These are phyloP conservation scores for Cavenderia fasciculata DNA, from an alignment of 78 protist genomes.

Conservation along the genomic window DNA sequence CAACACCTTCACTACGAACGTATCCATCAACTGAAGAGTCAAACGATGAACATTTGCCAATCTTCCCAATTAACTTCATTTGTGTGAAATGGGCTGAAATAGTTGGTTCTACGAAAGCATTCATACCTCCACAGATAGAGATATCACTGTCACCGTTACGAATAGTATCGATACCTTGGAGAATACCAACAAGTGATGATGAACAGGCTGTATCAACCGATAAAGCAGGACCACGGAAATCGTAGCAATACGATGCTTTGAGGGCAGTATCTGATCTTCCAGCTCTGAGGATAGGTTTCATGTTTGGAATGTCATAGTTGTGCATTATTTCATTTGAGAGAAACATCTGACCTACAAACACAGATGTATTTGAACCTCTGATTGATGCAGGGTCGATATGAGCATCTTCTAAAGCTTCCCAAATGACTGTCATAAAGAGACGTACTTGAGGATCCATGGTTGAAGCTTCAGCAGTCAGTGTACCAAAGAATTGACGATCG, in stretches of 20 bases:
- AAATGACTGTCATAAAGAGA: conserved; percentile 1
- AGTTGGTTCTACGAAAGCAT: not conserved
- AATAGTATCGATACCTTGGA: not conserved
- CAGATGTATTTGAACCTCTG: conserved; percentile 40
- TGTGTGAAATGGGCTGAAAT: too few species aligned
- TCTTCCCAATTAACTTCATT: conserved; percentile 3
- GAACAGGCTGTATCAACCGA: conserved; percentile 93
- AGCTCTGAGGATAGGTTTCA: too few species aligned
- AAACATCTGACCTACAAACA: conserved; percentile 13
- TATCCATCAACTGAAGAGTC: conserved; percentile 91
- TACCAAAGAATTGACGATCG: conserved; percentile 33
- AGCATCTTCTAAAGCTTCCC: conserved; percentile 52
- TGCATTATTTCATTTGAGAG: too few species aligned
- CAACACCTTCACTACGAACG: conserved; percentile 87
- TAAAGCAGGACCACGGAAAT: conserved; percentile 64
- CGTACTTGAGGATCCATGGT: conserved; percentile 24
- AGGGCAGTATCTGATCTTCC: not conserved
- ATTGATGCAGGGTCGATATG: not conserved
- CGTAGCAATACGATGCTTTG: conserved; percentile 16
- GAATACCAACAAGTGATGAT: conserved; percentile 83
- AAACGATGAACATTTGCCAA: conserved; percentile 79
- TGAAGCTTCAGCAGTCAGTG: not conserved
- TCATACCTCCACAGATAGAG: not conserved
- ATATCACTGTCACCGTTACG: not conserved
- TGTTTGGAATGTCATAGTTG: too few species aligned